Evolutionary conservation across 1,139 yeast genomes (phyloP).

Genomic region (Meyerozyma smithsonii): DNA sequence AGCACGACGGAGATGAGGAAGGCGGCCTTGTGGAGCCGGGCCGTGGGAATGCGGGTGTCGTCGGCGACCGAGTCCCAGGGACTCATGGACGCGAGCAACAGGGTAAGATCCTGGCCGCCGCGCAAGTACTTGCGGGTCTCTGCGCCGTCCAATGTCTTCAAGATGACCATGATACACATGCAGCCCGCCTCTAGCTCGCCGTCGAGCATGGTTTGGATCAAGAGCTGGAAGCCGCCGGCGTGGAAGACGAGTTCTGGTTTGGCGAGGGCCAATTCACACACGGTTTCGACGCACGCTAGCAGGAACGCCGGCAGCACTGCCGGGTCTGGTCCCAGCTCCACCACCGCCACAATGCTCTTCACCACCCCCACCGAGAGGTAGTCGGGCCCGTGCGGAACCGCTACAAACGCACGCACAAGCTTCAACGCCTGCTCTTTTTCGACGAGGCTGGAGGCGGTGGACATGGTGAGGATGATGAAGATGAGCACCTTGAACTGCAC

Average conservation of each 20-base stretch:
- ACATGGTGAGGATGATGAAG: constrained; percentile 59
- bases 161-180: constrained; percentile 50
- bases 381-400: constrained; percentile 51
- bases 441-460: constrained; percentile 47
- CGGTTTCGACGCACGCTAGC: constrained; percentile 55
- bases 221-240: constrained; percentile 60
- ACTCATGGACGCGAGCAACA: constrained; percentile 58
- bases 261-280: constrained; percentile 62
- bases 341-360: constrained; percentile 66
- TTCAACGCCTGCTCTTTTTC: constrained; percentile 82
- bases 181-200: constrained; percentile 58
- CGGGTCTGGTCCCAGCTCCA: constrained; percentile 20
- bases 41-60: constrained; percentile 15
- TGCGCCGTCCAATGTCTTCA: constrained; percentile 58
- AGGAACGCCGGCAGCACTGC: not conserved
- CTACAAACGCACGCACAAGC: constrained; percentile 59
- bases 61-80: constrained; percentile 7
- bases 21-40: constrained; percentile 59
- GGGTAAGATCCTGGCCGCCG: constrained; percentile 60
- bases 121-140: constrained; percentile 52
- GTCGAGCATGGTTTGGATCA: constrained; percentile 57
- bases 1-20: constrained; percentile 56
- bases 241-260: constrained; percentile 58
- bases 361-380: constrained; percentile 62
- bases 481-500: constrained; percentile 54